Base-by-base conservation (phyloP, 495 filamentous ascomycete genomes). In the Cercophora scortea region DNA sequence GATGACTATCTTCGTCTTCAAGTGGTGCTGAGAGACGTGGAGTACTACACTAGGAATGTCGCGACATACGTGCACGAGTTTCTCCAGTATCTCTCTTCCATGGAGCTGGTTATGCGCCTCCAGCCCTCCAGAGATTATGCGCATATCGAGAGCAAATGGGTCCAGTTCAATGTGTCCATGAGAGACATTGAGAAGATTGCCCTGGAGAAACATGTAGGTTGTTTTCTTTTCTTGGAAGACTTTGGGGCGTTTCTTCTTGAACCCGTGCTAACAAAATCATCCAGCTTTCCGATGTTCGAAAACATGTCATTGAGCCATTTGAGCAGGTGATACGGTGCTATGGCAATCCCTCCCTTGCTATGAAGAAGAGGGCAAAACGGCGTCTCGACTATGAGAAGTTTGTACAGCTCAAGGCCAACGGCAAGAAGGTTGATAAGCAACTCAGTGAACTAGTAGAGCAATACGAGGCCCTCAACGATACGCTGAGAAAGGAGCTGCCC, bases 111-210 rank as follows among this genome's bases (percentile, higher is more conserved):
- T 32, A 79, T 81, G 77, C 65, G 78, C 33, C 58, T 78, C 42
- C 73, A 75, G 56, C 73, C 87, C 12, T 81, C 74, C 35, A 55
- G 63, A 38, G 71, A 72, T 42, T 82, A 87, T 70, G 79, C 86
- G 1, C 90, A 97, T 64, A 66, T 94, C 39, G 92, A 96, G 69
- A 85, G 82, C 68, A 93, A 90, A 65, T 97, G 92, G 91, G 86
- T 84, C 38, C 85, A 82, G 42, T 89, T 92, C 64, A 90, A 86
- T 51, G 78, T 86, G 52, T 83, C 84, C 15, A 85, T 93, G 67
- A 78, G 85, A 56, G 91, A 95, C 46, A 84, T 97, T 49, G 80
- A 86, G 55, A 84, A 79, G 19, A 78, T 85, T 42, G 84, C 84
- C 11, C 72, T 97, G 19, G 82, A 88, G 36, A 88, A 92, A 60